phyloP scores from a whole-genome alignment of 2,329 filamentous ascomycete species.

The Phialophora tarda region DNA sequence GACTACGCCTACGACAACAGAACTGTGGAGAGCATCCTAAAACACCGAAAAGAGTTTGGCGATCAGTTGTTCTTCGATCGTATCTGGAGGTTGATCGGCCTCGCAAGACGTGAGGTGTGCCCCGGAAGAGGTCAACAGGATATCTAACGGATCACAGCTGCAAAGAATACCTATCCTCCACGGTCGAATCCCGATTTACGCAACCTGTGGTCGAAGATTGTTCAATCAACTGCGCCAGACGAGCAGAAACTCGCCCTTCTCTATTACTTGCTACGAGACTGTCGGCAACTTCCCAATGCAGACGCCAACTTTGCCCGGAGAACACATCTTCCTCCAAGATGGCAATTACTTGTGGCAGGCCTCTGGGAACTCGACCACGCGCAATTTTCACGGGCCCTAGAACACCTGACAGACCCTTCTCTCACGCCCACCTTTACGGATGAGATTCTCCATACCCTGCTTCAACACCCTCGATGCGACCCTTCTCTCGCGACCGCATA shows the following conservation, averaged over 20 bases:
- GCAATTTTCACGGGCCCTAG: constrained; percentile 64
- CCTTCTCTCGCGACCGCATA: constrained; percentile 74
- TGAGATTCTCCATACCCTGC: constrained; percentile 75
- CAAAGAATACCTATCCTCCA: constrained; percentile 74
- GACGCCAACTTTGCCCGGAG: constrained; percentile 65
- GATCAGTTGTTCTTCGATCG: constrained; percentile 80
- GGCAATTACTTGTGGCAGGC: constrained; percentile 80
- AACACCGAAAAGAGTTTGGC: constrained; percentile 69
- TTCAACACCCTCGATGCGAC: constrained; percentile 63
- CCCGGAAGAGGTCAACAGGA: background rate
- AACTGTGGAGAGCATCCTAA: constrained; percentile 66
- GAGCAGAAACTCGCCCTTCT: constrained; percentile 83
- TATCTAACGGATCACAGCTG: constrained; percentile 42
- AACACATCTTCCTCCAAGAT: constrained; percentile 74
- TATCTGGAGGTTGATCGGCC: constrained; percentile 71
- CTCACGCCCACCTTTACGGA: constrained; percentile 77
- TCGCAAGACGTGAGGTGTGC: constrained; percentile 66
- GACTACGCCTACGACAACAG: constrained; percentile 68
- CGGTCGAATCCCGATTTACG: constrained; percentile 70
- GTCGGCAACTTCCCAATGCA: constrained; percentile 60
- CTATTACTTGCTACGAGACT: constrained; percentile 82
- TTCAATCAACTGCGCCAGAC: constrained; percentile 66
- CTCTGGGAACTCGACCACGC: constrained; percentile 77
- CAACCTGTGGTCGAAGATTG: constrained; percentile 72
- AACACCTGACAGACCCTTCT: constrained; percentile 78